A percentile compares a stretch with the other conserved stretches of the same genome.
phyloP scores from a whole-genome alignment of 192 early-diverging fungal species.

The Entomortierella chlamydospora region DNA sequence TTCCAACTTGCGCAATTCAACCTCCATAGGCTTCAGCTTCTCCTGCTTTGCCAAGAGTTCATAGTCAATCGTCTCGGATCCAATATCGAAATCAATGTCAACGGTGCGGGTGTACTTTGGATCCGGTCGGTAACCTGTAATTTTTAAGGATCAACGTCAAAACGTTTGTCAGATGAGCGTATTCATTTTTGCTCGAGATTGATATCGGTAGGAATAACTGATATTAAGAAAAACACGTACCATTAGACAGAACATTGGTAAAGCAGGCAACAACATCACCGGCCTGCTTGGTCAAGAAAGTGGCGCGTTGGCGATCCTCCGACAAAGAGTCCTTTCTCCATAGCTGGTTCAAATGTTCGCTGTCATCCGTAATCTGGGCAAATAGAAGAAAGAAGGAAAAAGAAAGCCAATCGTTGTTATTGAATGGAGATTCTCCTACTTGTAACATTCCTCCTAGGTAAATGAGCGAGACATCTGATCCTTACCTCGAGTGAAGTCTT shows the following conservation, averaged over 20 bases:
- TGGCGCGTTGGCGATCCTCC: conserved; percentile 70
- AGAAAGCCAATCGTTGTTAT: no score
- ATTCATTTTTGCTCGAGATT: no score
- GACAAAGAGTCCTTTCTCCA: conserved; percentile 70
- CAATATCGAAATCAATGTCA: conserved; percentile 85
- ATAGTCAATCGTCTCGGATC: conserved; percentile 86
- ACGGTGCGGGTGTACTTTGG: conserved; percentile 71
- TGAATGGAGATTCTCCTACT: no score
- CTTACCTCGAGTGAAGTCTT: conserved; percentile 75
- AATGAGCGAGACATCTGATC: no score
- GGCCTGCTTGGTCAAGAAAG: conserved; percentile 87
- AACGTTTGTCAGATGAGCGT: conserved; percentile 6
- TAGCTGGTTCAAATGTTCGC: conserved; percentile 76
- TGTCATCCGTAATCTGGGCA: conserved; percentile 78
- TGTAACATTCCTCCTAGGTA: no score
- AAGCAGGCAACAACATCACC: conserved; percentile 90
- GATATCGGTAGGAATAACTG: neutral
- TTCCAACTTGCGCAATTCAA: conserved; percentile 87
- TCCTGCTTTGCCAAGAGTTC: conserved; percentile 75
- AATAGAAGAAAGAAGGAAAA: conserved; percentile 4
- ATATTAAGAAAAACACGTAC: conserved; percentile 32
- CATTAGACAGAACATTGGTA: conserved; percentile 74
- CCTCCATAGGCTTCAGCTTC: conserved; percentile 90
- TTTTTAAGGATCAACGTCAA: neutral
- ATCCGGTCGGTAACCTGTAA: conserved; percentile 60